phyloP scores from a whole-genome alignment of 2,329 filamentous ascomycete genomes.

The Aureobasidium sp. region DNA sequence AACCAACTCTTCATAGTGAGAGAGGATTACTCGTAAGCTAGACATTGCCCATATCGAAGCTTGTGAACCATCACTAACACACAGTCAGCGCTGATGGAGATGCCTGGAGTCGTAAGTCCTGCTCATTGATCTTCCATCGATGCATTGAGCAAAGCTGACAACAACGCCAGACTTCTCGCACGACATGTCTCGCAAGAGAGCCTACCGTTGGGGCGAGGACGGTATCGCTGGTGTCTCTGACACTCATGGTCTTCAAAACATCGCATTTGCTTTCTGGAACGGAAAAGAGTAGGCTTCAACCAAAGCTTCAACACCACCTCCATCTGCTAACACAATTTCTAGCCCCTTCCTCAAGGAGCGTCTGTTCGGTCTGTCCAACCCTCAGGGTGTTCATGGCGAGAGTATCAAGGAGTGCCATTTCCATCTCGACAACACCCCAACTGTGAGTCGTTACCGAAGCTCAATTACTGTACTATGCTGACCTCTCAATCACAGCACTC shows the following conservation, averaged over 20 bases:
- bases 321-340: constrained; percentile 23
- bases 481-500: constrained; percentile 60
- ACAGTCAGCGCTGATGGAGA: constrained; percentile 67
- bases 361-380: constrained; percentile 89
- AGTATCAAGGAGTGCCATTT: constrained; percentile 96
- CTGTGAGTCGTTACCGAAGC: constrained; percentile 39
- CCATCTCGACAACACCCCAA: constrained; percentile 88
- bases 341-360: constrained; percentile 92
- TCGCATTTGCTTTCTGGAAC: constrained; percentile 97
- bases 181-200: constrained; percentile 79
- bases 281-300: constrained; percentile 66
- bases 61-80: constrained; percentile 6
- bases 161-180: constrained; percentile 71
- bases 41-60: constrained; percentile 4
- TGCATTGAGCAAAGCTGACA: not conserved
- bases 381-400: constrained; percentile 94
- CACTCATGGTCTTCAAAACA: constrained; percentile 82
- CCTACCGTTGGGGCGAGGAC: constrained; percentile 94
- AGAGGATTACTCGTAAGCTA: constrained; percentile 75
- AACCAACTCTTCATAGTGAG: constrained; percentile 53
- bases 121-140: not conserved
- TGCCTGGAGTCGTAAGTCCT: constrained; percentile 81
- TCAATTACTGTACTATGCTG: constrained; percentile 20
- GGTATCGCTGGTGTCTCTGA: constrained; percentile 95
- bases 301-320: constrained; percentile 1